Evolutionary conservation across 2,329 filamentous ascomycete genomes (phyloP), one percentile per base, ranked within the genome.

Genomic region (Colletotrichum tabaci): DNA sequence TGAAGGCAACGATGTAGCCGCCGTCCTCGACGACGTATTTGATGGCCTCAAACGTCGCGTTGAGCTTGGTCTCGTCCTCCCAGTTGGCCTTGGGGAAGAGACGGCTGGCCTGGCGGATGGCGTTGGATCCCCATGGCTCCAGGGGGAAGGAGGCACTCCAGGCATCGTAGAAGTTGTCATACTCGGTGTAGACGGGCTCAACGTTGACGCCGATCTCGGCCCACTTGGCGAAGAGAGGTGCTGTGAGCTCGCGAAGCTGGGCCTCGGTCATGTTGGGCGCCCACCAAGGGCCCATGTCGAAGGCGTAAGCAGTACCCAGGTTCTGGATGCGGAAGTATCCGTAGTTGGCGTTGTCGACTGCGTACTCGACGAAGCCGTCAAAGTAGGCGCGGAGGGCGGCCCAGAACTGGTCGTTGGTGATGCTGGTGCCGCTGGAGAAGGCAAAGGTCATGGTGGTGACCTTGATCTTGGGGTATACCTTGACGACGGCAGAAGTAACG

Each of bases 401-500:
- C 82, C 68, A 83, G 71, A 79, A 75, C n/a, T 76, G 69, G 10
- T 76, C 74, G n/a, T 74, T 71, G 6, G 75, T 75, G n/a, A 78
- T 55, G 42, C 74, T 72, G 3, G 18, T 58, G 10, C 71, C 67
- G 12, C 38, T 56, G 4, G 67, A 71, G 60, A 89, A 86, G 1
- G 78, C 79, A 4, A 89, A 76, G 6, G 80, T 84, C 1, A 84
- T 81, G 2, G 84, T 87, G 1, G 83, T 81, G 3, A 86, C 81
- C 0, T 79, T 78, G 6, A 77, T 77, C 68, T 87, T 84, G 1
- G 81, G 79, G 76, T 89, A 82, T 2, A 85, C 83, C 74, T 86
- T 87, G 50, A 86, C 81, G 0, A 87, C 90, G 76, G 90, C 82
- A 1, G 86, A 88, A 9, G 84, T 78, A 1, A 91, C 88, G 2